Evolutionary conservation across 306 rosid genomes (phyloP).

Genomic region (Vigna mungo): DNA sequence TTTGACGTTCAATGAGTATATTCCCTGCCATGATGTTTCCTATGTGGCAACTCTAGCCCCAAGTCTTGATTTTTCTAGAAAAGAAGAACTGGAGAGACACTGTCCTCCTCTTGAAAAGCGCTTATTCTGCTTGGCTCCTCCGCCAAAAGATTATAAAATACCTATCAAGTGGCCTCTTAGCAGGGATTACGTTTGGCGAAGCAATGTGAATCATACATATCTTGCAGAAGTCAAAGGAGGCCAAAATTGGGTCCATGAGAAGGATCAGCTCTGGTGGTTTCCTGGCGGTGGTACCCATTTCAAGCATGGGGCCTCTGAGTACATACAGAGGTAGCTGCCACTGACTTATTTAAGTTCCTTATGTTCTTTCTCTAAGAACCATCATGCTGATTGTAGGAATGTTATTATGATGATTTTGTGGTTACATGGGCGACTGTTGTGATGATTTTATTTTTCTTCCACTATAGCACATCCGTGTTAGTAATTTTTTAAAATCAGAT

Average conservation of each 20-base stretch:
- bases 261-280: conserved; percentile 91
- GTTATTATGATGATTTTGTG: not conserved
- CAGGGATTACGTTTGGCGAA: conserved; percentile 94
- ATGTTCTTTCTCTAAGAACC: not conserved
- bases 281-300: conserved; percentile 99
- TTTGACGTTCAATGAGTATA: conserved; percentile 76
- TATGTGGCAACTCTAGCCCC: conserved; percentile 62
- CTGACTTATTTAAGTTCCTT: conserved; percentile 21
- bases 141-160: conserved; percentile 82
- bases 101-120: conserved; percentile 84
- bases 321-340: conserved; percentile 72
- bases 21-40: conserved; percentile 81
- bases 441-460: not conserved
- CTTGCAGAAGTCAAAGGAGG: conserved; percentile 97
- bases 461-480: not conserved
- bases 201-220: conserved; percentile 90
- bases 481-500: not conserved
- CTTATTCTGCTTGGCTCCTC: conserved; percentile 88
- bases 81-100: conserved; percentile 87
- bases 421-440: not conserved
- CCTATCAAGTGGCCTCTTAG: conserved; percentile 92
- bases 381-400: conserved; percentile 13
- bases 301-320: conserved; percentile 91
- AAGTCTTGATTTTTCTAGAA: conserved; percentile 71
- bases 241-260: conserved; percentile 95